Conservation (phyloP, 148 eudicot species). For the Rhododendron kiyosumense region DNA sequence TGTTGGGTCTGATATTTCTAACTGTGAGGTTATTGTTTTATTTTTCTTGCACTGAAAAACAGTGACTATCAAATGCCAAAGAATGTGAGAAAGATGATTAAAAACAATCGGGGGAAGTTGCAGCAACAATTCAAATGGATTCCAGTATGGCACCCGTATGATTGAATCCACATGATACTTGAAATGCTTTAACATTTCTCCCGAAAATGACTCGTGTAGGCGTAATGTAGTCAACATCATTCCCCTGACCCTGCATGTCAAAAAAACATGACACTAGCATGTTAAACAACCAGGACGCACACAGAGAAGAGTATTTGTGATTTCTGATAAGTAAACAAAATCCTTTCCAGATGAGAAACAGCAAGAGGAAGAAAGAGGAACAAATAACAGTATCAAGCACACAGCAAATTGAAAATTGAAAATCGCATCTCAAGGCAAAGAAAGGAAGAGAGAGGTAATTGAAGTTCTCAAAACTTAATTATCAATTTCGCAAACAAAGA, state of each 20-base stretch:
- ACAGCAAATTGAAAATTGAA: neutral
- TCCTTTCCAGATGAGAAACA: neutral
- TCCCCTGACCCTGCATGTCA: constrained; percentile 65
- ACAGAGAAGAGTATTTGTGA: neutral
- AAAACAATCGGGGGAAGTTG: neutral
- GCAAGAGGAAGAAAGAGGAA: neutral
- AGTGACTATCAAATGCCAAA: neutral
- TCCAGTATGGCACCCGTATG: constrained; percentile 83
- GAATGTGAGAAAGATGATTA: neutral
- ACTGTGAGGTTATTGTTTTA: neutral
- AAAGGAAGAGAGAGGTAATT: neutral
- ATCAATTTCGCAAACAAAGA: neutral
- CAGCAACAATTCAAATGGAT: constrained; percentile 16
- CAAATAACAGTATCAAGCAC: neutral
- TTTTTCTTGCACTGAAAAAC: neutral
- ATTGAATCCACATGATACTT: constrained; percentile 90
- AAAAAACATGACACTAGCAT: neutral
- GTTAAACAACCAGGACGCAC: neutral
- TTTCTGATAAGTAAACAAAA: neutral
- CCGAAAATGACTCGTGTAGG: constrained; percentile 56
- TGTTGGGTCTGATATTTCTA: neutral
- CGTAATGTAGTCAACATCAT: constrained; percentile 72
- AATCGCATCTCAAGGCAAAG: neutral
- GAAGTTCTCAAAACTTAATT: neutral
- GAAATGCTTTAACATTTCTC: constrained; percentile 58